Evolutionary conservation across 2,329 filamentous ascomycete genomes (phyloP), one percentile per base, ranked within the genome.

Genomic region (Verticillium tricorpus): DNA sequence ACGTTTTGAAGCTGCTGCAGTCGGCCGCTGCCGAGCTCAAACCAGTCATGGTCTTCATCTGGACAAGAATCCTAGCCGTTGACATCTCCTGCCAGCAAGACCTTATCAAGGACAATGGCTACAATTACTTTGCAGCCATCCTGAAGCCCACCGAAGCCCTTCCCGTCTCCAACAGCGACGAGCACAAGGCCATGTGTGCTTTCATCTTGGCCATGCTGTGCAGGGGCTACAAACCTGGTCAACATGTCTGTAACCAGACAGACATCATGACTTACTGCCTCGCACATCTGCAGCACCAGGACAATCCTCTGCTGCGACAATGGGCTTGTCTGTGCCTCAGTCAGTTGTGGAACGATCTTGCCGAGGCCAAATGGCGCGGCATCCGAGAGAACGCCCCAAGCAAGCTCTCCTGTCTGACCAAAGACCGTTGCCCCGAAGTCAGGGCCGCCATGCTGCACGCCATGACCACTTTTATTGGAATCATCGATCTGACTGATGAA

Each of bases 31-130:
- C 92, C 56, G 95, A 99, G 74, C 79, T 99, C 64, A 98, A 98
- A 72, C 94, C 95, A 0, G 93, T 98, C 63, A 98, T 99, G 95
- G 93, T 99, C 5, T 99, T 98, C 75, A 99, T 99, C 65, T 99
- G 95, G 95, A 93, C 95, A 6, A 87, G 95, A 57, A 92, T 99
- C 54, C 86, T 99, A 66, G 95, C 95, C 8, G 95, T 99, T 6
- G 95, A 99, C 71, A 89, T 95, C 63, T 92, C 91, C 1, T 97
- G 95, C 71, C 95, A 99, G 74, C 88, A 89, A 65, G 95, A 99
- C 73, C 81, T 99, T 14, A 87, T 98, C 68, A 98, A 98, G 76
- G 95, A 99, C 72, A 97, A 93, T 69, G 95, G 95, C 7, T 98
- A 97, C 71, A 92, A 92, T 70, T 99, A 99, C 77, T 99, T 99